phyloP scores from a whole-genome alignment of 2,329 filamentous ascomycete species.

The Cytospora piceae region DNA sequence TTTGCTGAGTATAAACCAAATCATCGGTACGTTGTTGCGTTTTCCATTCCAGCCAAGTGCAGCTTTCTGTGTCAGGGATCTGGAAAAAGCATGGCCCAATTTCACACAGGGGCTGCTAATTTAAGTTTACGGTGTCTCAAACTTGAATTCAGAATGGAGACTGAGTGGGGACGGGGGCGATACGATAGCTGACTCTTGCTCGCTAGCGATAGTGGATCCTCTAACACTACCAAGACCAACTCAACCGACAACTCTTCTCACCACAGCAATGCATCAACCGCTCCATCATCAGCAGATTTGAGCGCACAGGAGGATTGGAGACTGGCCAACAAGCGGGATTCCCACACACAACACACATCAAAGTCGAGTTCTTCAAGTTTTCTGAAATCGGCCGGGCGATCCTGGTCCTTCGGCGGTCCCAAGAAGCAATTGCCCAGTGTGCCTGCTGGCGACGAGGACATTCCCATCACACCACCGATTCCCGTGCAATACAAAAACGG shows the following conservation, averaged over 20 bases:
- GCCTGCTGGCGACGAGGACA: constrained; percentile 43
- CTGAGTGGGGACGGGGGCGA: constrained; percentile 35
- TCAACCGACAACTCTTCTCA: constrained; percentile 65
- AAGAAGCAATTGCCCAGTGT: constrained; percentile 52
- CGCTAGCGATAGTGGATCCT: constrained; percentile 60
- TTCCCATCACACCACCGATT: constrained; percentile 43
- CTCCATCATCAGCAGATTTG: constrained; percentile 60
- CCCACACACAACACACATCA: constrained; percentile 43
- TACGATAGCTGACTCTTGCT: constrained; percentile 41
- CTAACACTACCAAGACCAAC: constrained; percentile 63
- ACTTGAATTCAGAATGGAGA: constrained; percentile 29
- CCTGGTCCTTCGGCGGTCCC: constrained; percentile 62
- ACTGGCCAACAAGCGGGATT: constrained; percentile 39
- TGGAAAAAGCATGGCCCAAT: constrained; percentile 24
- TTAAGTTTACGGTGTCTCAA: constrained; percentile 31
- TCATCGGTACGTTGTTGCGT: constrained; percentile 49
- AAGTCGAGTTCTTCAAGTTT: constrained; percentile 57
- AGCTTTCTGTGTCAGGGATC: constrained; percentile 19
- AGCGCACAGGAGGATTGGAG: constrained; percentile 47
- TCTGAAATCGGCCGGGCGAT: constrained; percentile 59
- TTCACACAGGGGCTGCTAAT: constrained; percentile 29
- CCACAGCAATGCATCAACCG: constrained; percentile 65
- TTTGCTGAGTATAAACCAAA: constrained; percentile 60
- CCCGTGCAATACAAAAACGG: constrained; percentile 37
- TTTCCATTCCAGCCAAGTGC: constrained; percentile 24